A percentile compares a stretch with the other conserved stretches of the same genome.
phyloP scores from a whole-genome alignment of 805 yeast species.

The Saturnispora ahearnii region DNA sequence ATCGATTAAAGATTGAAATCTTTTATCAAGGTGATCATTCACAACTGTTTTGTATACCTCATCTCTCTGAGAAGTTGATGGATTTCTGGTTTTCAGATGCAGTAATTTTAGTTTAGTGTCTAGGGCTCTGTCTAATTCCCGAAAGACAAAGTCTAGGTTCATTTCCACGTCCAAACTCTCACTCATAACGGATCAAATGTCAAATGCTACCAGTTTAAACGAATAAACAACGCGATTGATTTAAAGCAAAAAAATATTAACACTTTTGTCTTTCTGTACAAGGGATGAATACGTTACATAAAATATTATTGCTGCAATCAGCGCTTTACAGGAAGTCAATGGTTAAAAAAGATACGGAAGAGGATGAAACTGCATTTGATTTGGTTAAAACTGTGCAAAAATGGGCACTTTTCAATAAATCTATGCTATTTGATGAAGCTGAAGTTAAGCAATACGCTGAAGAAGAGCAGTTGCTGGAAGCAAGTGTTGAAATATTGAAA shows the following conservation, averaged over 20 bases:
- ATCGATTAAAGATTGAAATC: neutral
- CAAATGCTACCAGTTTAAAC: neutral
- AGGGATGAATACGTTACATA: slow-evolving; percentile 1
- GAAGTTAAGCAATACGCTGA: neutral
- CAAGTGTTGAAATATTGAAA: neutral
- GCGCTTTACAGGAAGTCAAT: slow-evolving; percentile 4
- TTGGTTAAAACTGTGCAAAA: neutral
- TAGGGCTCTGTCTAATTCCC: neutral
- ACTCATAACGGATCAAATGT: neutral
- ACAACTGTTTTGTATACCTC: neutral
- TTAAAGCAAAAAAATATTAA: neutral
- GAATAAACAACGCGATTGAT: neutral
- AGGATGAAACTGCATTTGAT: neutral
- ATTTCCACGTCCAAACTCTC: slow-evolving; percentile 2
- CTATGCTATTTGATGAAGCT: neutral
- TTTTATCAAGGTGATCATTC: neutral
- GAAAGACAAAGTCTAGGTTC: neutral
- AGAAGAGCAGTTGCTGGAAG: slow-evolving; percentile 4
- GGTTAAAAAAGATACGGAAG: neutral
- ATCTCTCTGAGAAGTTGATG: neutral
- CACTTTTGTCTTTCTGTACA: neutral
- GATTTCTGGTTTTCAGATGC: neutral
- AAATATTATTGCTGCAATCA: slow-evolving; percentile 1
- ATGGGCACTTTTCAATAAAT: neutral
- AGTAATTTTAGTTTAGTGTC: neutral